Conservation (phyloP, 371 early-diverging fungal genomes). For the Rhizopus sp. region DNA sequence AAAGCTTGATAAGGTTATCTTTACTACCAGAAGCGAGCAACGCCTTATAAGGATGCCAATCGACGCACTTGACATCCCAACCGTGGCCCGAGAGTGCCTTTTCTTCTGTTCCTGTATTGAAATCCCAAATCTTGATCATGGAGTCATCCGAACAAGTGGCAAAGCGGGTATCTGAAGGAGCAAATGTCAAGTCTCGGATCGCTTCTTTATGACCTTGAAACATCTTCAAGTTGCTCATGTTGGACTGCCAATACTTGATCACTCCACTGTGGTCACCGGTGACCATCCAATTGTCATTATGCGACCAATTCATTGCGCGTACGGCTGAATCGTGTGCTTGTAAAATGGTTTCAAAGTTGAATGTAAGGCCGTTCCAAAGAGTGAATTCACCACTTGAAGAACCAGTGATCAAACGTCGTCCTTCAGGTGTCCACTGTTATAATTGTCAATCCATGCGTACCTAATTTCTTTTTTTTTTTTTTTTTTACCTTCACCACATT, state of each 20-base stretch:
- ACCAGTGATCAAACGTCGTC: constrained; percentile 97
- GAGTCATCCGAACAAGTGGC: constrained; percentile 98
- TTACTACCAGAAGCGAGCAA: constrained; percentile 98
- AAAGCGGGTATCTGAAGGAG: constrained; percentile 88
- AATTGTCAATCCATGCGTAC: background rate
- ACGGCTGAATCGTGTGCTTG: constrained; percentile 98
- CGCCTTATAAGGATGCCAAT: constrained; percentile 98
- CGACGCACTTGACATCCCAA: constrained; percentile 99
- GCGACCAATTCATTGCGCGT: constrained; percentile 98
- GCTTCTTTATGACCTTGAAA: constrained; percentile 94
- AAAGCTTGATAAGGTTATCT: constrained; percentile 97
- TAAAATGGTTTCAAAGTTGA: constrained; percentile 99
- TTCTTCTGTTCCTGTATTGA: constrained; percentile 90
- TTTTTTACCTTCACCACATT: constrained; percentile 88
- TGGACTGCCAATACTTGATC: constrained; percentile 99
- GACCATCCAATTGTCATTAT: constrained; percentile 96
- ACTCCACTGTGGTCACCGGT: constrained; percentile 96
- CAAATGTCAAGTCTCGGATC: constrained; percentile 84
- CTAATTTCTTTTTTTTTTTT: background rate
- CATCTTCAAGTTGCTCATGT: constrained; percentile 97
- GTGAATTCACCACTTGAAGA: constrained; percentile 99
- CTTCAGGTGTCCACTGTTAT: constrained; percentile 97
- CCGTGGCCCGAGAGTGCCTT: constrained; percentile 92
- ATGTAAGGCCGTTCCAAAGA: constrained; percentile 98
- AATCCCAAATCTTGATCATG: constrained; percentile 97